Evolutionary conservation across 495 filamentous ascomycete genomes (phyloP), one percentile per base, ranked within the genome.

Genomic region (Halenospora varia): DNA sequence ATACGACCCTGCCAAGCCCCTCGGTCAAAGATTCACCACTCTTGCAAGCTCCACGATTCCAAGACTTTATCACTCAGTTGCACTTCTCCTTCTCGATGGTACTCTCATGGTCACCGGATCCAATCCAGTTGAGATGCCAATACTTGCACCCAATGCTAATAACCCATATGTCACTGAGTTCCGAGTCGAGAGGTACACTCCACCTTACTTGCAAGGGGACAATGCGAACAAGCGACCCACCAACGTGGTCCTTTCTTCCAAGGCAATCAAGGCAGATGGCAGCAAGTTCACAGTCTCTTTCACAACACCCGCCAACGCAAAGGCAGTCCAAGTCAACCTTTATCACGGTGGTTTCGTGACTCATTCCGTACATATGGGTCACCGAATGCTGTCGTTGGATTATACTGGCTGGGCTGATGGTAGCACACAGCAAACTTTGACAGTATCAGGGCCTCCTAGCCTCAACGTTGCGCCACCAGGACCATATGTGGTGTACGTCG

Each of bases 291-390:
- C 58, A 3, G 64, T 85, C 55, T 65, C 40, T 2, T 85, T 85
- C 64, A 75, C 63, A 25, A 70, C 62, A n/a, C 72, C 73, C 0
- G 22, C 66, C 6, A 65, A 61, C 29, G 66, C 76, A 10, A 68
- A 73, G 45, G 63, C 17, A 2, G 68, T 74, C 39, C 75, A 77
- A 64, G 74, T 86, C 15, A 66, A 72, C 8, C 68, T 85, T 15
- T 83, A 84, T 66, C 75, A 84, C 64, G 80, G 41, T 54, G 83
- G 82, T 8, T 85, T 80, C 56, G 74, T 84, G 39, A 84, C 81
- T 35, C 82, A 86, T 62, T 76, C 71, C 23, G 62, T 86, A 26
- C 83, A 86, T 62, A 85, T 86, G 83, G 81, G 80, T 35, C 82
- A 84, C 48, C 79, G 83, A 2, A 80, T 84, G 75, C 52, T 79